Evolutionary conservation across 805 yeast genomes (phyloP), one percentile per base, ranked within the genome.

Genomic region (Metschnikowia santaceciliae): DNA sequence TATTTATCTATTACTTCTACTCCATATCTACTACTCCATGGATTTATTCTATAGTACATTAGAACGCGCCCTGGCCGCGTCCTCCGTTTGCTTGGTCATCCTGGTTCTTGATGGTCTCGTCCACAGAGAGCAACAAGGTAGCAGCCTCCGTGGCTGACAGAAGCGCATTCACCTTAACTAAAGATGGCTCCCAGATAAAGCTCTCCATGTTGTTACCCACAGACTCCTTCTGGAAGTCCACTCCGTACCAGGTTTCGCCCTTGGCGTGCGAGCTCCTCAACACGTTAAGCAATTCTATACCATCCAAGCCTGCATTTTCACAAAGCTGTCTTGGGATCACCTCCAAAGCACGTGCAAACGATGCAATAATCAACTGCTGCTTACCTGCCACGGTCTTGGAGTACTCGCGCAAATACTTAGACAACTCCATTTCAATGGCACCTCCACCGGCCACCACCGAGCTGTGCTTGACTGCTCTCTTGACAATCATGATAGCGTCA

Each of bases 231-330:
- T 82, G 87, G 74, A 94, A 94, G 71, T 94, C 97, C 54, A 94
- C 83, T 58, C 99, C 99, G 56, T 77, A 84, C 94, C 96, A 89
- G 42, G 72, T 77, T 62, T 92, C 96, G 55, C 96, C 97, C 67
- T 88, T 88, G 48, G 96, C 94, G 64, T 94, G 99, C 17, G 89
- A 86, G 80, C 94, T 87, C 71, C 99, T 83, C 64, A 94, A 77
- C 64, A 86, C 82, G 69, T 94, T 94, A 61, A 94, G 81, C 53
- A 94, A 74, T 67, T 94, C 98, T n/a, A 96, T 89, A 19, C 96
- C 95, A 67, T 94, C 99, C 59, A 94, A 84, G 4, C 99, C 99
- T n/a, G 97, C 99, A 68, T 94, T 94, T 66, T 94, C 99, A 75
- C 98, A 92, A 57, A 94, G 78, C 67, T 94, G 98, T 68, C 98